phyloP scores from a whole-genome alignment of 1,139 yeast genomes.

The Sugiyamaella neomexicana region DNA sequence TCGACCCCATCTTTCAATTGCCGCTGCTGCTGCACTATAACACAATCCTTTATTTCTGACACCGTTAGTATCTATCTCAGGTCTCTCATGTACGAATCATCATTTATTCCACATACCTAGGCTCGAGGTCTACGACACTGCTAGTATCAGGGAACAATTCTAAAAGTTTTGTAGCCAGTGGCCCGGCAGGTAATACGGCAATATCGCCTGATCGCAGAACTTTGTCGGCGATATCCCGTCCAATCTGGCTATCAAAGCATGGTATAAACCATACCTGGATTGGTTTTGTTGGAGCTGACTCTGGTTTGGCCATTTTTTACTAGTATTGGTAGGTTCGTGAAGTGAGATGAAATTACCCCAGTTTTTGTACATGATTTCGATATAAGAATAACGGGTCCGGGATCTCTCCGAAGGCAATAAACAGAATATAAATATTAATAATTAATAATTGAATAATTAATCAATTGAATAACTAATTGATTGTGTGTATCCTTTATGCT shows the following conservation, averaged over 20 bases:
- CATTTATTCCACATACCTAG: slow-evolving; percentile 13
- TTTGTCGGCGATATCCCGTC: slow-evolving; percentile 26
- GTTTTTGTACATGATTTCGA: background rate
- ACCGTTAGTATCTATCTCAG: slow-evolving; percentile 7
- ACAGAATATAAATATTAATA: no score
- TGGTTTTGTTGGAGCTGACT: slow-evolving; percentile 3
- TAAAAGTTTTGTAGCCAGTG: slow-evolving; percentile 21
- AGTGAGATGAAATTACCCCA: slow-evolving; percentile 9
- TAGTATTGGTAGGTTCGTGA: slow-evolving; percentile 18
- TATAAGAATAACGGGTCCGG: no score
- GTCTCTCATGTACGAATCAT: no score
- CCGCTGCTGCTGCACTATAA: slow-evolving; percentile 34
- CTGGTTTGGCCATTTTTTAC: slow-evolving; percentile 10
- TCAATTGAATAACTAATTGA: no score
- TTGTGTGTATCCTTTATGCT: background rate
- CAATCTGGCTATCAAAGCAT: slow-evolving; percentile 26
- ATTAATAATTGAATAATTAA: no score
- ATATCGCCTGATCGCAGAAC: slow-evolving; percentile 29
- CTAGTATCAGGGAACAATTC: slow-evolving; percentile 28
- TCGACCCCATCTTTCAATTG: slow-evolving; percentile 30
- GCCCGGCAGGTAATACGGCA: slow-evolving; percentile 27
- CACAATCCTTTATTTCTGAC: slow-evolving; percentile 33
- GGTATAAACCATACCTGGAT: slow-evolving; percentile 32
- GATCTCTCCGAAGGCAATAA: no score
- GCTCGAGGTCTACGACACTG: slow-evolving; percentile 29